Conservation (phyloP, 208 protist species). For the Angomonas ambiguus region DNA sequence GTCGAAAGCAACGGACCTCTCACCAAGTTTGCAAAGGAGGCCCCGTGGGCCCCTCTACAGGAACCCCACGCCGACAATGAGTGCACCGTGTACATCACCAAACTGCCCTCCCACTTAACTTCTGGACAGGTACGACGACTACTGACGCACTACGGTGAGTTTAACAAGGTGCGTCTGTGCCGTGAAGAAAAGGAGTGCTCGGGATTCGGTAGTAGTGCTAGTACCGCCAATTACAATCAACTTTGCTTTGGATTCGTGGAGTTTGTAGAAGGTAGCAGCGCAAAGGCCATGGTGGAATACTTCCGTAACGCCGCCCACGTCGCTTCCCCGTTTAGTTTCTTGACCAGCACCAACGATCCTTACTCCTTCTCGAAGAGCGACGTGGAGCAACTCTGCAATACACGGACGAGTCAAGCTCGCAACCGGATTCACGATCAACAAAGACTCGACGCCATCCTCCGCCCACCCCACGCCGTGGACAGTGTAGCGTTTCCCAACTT, state of each 20-base stretch:
- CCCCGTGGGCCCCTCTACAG: conserved; percentile 10
- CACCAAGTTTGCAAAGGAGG: neutral
- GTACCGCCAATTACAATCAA: conserved; percentile 23
- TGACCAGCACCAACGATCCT: conserved; percentile 8
- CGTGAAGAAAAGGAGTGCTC: conserved; percentile 63
- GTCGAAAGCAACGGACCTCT: conserved; percentile 22
- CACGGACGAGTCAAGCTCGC: conserved; percentile 58
- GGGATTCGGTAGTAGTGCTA: conserved; percentile 17
- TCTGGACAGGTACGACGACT: conserved; percentile 61
- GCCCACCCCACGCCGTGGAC: conserved; percentile 6
- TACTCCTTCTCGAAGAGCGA: conserved; percentile 23
- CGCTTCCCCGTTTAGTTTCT: conserved; percentile 45
- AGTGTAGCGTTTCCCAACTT: neutral
- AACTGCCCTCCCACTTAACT: conserved; percentile 61
- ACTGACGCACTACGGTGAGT: conserved; percentile 70
- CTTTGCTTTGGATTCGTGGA: conserved; percentile 79
- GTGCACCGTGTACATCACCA: conserved; percentile 82
- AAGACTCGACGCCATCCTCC: conserved; percentile 49
- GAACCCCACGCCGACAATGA: conserved; percentile 37
- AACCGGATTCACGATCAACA: conserved; percentile 77
- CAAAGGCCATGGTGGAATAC: conserved; percentile 77
- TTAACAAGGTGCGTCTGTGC: conserved; percentile 83
- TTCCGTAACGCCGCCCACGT: conserved; percentile 68
- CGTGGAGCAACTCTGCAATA: conserved; percentile 35
- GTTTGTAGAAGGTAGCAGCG: conserved; percentile 45